Base-by-base conservation (phyloP, 305 asterid genomes). In the Petunia hybrid region DNA sequence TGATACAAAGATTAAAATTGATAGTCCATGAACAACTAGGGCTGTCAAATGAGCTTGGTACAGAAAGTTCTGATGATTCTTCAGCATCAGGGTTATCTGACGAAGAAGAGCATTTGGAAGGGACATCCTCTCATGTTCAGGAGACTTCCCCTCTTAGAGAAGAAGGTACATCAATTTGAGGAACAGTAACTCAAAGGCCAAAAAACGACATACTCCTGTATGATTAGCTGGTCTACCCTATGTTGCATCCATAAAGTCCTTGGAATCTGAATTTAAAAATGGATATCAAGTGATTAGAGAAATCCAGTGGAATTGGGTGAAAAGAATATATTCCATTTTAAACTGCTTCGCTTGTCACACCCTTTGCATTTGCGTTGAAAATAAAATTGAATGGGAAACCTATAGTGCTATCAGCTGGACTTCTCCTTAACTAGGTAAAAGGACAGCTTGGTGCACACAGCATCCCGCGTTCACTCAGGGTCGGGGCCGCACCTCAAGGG, bases 1-100 rank as follows among this genome's bases (percentile, higher is more conserved):
- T 95, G 71, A 66, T 90, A 83, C 98, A 95, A 86, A 88, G 90
- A 66, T 83, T 95, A 82, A 86, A 86, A 79, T 82, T 82, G 43
- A 71, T 62, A 36, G 83, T 89, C 31, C 84, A 63, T 42, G 89
- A 87, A 62, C 95, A 92, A 85, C 85, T 91, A 67, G 92, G 92
- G 77, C 77, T 91, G 45, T 85, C 92, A 22, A 66, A 65, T 74
- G 89, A 85, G 78, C 42, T 51, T 78, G 41, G 77, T 57, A 80
- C 88, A 4, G 93, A 82, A 60, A 86, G 90, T 53, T 89, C 76
- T 13, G 35, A 79, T 66, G 91, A 84, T 80, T 88, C 91, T 61
- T 81, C 87, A 39, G 68, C 82, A 80, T 90, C 87, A 3, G 86
- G 78, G 81, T 69, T 53, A 40, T 83, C 92, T 36, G 94, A 83